phyloP scores from a whole-genome alignment of 140 eudicot species.

The Cichorium intybus region DNA sequence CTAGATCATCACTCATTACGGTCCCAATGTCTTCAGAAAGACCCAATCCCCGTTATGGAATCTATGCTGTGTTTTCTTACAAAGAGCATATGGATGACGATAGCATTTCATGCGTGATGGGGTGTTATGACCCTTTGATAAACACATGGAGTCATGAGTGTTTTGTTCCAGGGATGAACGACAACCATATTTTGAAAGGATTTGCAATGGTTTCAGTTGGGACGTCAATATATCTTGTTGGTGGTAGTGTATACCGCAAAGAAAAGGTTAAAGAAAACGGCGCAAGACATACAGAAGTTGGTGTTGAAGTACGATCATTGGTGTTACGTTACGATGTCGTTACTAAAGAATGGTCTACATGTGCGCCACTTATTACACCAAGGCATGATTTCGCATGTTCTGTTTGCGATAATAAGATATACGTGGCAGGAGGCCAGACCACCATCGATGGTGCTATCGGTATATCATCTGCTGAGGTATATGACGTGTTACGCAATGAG shows the following conservation, averaged over 20 bases:
- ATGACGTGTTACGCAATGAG: constrained; percentile 34
- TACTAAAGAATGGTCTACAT: constrained; percentile 38
- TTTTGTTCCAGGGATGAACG: constrained; percentile 29
- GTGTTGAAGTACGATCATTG: constrained; percentile 32
- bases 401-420: constrained; percentile 41
- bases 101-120: constrained; percentile 43
- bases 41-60: constrained; percentile 6
- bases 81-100: constrained; percentile 13
- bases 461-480: constrained; percentile 41
- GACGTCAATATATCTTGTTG: constrained; percentile 40
- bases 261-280: background rate
- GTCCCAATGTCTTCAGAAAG: constrained; percentile 15
- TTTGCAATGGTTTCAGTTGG: constrained; percentile 45
- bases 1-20: constrained; percentile 13
- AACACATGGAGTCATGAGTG: constrained; percentile 42
- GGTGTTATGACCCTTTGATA: constrained; percentile 37
- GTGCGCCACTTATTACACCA: constrained; percentile 45
- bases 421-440: constrained; percentile 52
- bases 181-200: constrained; percentile 40
- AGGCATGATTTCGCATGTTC: constrained; percentile 54
- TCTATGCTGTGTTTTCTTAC: constrained; percentile 39
- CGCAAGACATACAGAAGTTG: background rate
- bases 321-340: constrained; percentile 39
- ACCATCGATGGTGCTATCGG: constrained; percentile 37
- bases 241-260: constrained; percentile 39